phyloP scores from a whole-genome alignment of 1,139 yeast species.

The Blastobotrys proliferans region DNA sequence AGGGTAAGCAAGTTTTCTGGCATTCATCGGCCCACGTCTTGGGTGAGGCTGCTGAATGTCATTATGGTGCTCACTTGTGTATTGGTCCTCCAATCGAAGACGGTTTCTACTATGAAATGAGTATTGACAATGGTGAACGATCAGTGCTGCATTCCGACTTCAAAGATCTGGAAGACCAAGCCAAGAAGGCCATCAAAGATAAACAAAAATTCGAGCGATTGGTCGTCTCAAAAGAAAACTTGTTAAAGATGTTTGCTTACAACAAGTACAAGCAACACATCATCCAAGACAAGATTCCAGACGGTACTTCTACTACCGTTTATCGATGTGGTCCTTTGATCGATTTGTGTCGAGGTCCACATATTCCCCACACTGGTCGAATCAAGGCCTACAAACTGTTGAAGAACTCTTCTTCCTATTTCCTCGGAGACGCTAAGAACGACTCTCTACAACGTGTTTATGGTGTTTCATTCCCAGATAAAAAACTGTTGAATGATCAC shows the following conservation, averaged over 20 bases:
- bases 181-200: constrained; percentile 89
- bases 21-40: constrained; percentile 98
- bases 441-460: constrained; percentile 97
- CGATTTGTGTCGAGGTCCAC: constrained; percentile 98
- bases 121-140: constrained; percentile 72
- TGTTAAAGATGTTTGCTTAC: constrained; percentile 89
- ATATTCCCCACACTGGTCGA: constrained; percentile 95
- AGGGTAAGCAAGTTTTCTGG: constrained; percentile 96
- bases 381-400: constrained; percentile 91
- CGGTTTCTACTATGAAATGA: constrained; percentile 97
- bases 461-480: constrained; percentile 98
- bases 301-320: constrained; percentile 93
- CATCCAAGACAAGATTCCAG: constrained; percentile 86
- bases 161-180: constrained; percentile 76
- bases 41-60: constrained; percentile 98
- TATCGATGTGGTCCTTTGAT: constrained; percentile 98
- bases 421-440: constrained; percentile 87
- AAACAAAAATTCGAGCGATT: constrained; percentile 95
- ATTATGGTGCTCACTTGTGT: constrained; percentile 87
- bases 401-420: constrained; percentile 95
- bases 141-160: constrained; percentile 82
- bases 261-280: constrained; percentile 93
- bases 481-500: constrained; percentile 93
- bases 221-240: constrained; percentile 85
- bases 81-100: constrained; percentile 97